Evolutionary conservation across 495 filamentous ascomycete genomes (phyloP).

Genomic region (Hypoxylon fuscum): DNA sequence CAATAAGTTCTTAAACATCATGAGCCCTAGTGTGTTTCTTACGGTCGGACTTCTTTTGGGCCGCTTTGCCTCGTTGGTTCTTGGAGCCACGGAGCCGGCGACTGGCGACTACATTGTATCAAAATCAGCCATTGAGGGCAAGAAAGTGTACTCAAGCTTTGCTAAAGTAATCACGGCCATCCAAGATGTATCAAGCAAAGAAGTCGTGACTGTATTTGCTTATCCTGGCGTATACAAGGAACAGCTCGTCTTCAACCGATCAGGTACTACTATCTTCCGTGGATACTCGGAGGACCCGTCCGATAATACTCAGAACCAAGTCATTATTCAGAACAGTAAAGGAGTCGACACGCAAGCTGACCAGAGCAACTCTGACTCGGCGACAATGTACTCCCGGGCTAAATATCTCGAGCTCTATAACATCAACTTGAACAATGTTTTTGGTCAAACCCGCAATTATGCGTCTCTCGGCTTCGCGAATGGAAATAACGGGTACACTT

Average conservation of each 20-base stretch:
- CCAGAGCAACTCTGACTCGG: slow-evolving; percentile 42
- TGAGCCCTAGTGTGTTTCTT: not conserved
- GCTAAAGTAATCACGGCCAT: slow-evolving; percentile 19
- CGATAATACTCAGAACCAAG: slow-evolving; percentile 38
- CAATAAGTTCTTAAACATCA: not conserved
- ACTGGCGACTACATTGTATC: slow-evolving; percentile 42
- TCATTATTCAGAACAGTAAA: slow-evolving; percentile 31
- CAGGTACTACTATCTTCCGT: slow-evolving; percentile 44
- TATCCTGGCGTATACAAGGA: slow-evolving; percentile 45
- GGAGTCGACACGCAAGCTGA: slow-evolving; percentile 42
- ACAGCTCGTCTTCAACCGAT: slow-evolving; percentile 42
- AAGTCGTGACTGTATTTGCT: slow-evolving; percentile 38
- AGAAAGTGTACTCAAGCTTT: slow-evolving; percentile 38
- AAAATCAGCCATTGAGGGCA: slow-evolving; percentile 39
- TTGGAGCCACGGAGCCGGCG: slow-evolving; percentile 33
- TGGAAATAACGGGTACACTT: slow-evolving; percentile 39
- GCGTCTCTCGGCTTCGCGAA: slow-evolving; percentile 43
- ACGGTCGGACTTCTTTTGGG: not conserved
- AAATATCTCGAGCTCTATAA: slow-evolving; percentile 33
- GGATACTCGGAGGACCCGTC: slow-evolving; percentile 39
- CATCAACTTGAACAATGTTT: slow-evolving; percentile 38
- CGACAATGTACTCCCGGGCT: slow-evolving; percentile 38
- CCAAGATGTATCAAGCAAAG: slow-evolving; percentile 13
- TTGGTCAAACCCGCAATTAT: slow-evolving; percentile 32
- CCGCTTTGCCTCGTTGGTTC: not conserved